Evolutionary conservation across 345 rosid genomes (phyloP).

Genomic region (Salix brachista): DNA sequence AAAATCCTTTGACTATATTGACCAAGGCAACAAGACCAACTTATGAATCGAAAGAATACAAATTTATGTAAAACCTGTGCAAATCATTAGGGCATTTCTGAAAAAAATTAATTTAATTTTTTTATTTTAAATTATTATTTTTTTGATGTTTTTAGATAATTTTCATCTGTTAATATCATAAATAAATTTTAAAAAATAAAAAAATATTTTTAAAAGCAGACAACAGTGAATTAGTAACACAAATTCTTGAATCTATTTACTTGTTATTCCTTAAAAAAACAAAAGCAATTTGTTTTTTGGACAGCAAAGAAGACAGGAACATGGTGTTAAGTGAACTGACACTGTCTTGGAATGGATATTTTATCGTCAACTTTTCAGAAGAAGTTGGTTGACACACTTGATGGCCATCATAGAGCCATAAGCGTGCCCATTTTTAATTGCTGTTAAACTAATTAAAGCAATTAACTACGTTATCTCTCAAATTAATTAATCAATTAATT

Average conservation of each 20-base stretch:
- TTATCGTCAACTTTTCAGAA: neutral
- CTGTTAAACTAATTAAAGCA: neutral
- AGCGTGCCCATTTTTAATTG: neutral
- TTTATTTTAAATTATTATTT: too few relatives aligned
- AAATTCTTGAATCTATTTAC: neutral
- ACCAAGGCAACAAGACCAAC: neutral
- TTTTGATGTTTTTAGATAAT: too few relatives aligned
- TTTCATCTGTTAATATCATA: too few relatives aligned
- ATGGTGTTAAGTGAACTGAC: neutral
- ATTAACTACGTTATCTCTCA: neutral
- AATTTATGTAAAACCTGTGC: too few relatives aligned
- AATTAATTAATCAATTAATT: too few relatives aligned
- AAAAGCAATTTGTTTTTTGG: neutral
- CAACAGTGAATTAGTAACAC: too few relatives aligned
- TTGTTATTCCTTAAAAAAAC: neutral
- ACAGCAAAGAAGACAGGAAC: neutral
- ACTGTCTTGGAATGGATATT: neutral
- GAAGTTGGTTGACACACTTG: neutral
- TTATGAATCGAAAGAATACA: neutral
- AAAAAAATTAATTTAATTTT: too few relatives aligned
- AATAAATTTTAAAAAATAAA: too few relatives aligned
- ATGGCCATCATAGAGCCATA: neutral
- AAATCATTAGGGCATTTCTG: too few relatives aligned
- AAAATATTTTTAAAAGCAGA: too few relatives aligned
- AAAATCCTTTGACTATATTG: neutral